Conservation (phyloP, 352 stramenopile species). For the Phytophthora foliorum region DNA sequence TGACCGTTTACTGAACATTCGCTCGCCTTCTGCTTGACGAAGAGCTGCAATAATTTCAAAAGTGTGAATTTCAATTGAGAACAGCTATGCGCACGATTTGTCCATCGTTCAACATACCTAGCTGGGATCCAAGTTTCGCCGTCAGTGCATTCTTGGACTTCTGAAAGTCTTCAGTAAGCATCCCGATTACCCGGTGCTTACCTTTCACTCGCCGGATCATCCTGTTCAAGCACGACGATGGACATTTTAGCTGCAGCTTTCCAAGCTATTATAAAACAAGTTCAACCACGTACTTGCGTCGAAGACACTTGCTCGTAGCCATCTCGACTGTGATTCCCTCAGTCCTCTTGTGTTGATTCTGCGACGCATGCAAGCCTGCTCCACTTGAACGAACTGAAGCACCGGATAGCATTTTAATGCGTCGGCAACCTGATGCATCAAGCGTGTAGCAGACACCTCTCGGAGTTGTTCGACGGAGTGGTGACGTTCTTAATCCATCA, state of each 20-base stretch:
- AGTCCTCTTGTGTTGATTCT: constrained; percentile 20
- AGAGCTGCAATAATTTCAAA: constrained; percentile 45
- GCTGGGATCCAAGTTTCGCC: constrained; percentile 63
- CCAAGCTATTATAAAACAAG: neutral
- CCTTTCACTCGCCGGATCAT: constrained; percentile 68
- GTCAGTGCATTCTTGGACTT: constrained; percentile 48
- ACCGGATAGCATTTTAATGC: constrained; percentile 78
- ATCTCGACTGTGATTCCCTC: constrained; percentile 69
- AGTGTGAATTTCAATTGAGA: neutral
- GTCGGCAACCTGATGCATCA: constrained; percentile 62
- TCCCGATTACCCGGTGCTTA: constrained; percentile 55
- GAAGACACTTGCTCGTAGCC: constrained; percentile 62
- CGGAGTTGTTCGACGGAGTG: constrained; percentile 24
- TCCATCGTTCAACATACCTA: constrained; percentile 24
- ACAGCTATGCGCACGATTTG: constrained; percentile 27
- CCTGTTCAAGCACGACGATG: constrained; percentile 26
- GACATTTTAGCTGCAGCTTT: neutral
- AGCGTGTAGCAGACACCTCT: constrained; percentile 81
- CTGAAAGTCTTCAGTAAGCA: constrained; percentile 57
- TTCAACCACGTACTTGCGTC: constrained; percentile 57
- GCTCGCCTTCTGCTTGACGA: constrained; percentile 67
- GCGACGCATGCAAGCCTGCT: neutral
- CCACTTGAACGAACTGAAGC: constrained; percentile 11
- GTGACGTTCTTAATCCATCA: constrained; percentile 18
- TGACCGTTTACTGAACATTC: constrained; percentile 68